Percentiles rank a stretch among this genome's conserved stretches.
Conservation (phyloP, 2,329 filamentous ascomycete genomes). For the Nannizzia gypsea region DNA sequence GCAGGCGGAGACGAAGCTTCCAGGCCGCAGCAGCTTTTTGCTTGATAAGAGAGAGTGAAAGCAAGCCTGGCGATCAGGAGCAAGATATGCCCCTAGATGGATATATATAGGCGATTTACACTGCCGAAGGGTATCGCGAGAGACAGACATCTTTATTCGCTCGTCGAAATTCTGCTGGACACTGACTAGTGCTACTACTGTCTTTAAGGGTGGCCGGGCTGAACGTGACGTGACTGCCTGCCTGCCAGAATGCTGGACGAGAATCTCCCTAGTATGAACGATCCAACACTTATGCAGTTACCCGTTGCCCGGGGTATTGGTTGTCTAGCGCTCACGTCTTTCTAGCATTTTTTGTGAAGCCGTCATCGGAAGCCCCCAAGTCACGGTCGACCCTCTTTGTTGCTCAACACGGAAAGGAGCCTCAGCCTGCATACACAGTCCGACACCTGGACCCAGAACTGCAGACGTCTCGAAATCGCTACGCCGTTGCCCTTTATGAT, state of each 20-base stretch:
- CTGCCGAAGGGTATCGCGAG: background rate
- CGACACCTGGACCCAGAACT: slow-evolving; percentile 61
- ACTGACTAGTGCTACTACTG: background rate
- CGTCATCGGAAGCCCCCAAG: slow-evolving; percentile 35
- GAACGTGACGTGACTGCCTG: too few species aligned
- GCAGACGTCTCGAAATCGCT: slow-evolving; percentile 63
- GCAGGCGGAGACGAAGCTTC: background rate
- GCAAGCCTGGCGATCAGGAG: too few species aligned
- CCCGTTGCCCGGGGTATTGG: background rate
- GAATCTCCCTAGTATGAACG: slow-evolving; percentile 59
- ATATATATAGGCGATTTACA: background rate
- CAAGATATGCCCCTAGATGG: background rate
- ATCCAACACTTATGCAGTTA: background rate
- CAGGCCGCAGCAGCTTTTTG: background rate
- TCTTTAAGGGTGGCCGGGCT: background rate
- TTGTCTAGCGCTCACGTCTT: background rate
- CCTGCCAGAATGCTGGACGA: slow-evolving; percentile 68
- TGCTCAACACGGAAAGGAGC: slow-evolving; percentile 67
- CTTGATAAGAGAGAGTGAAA: too few species aligned
- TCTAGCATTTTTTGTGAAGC: slow-evolving; percentile 49
- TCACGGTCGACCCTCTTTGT: slow-evolving; percentile 31
- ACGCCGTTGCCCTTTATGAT: slow-evolving; percentile 76
- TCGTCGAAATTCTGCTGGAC: background rate
- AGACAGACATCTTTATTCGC: background rate
- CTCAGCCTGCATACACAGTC: slow-evolving; percentile 66